A percentile compares a stretch with the other conserved stretches of the same genome.
Conservation (phyloP, 176 grass and related monocot species). For the Dendrocalamus sinicus region DNA sequence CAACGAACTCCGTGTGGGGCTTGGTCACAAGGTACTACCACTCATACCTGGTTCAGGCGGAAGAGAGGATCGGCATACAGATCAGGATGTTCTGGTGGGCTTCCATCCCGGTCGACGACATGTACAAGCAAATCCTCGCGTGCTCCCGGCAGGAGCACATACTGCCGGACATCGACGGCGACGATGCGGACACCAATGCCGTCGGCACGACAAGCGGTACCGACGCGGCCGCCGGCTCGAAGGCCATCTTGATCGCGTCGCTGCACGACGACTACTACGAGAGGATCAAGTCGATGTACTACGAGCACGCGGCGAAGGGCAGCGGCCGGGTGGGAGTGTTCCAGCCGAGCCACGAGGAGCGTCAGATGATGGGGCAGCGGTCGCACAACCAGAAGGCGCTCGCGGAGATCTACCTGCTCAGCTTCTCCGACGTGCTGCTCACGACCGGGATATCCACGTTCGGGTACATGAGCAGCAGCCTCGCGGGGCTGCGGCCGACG, state of each 20-base stretch:
- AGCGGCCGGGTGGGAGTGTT: conserved; percentile 43
- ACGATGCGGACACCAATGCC: neutral
- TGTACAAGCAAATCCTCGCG: conserved; percentile 39
- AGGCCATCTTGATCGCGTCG: conserved; percentile 54
- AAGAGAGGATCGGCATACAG: conserved; percentile 55
- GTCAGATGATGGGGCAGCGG: conserved; percentile 7
- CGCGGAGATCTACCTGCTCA: conserved; percentile 58
- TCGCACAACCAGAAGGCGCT: conserved; percentile 60
- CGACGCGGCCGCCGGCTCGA: neutral
- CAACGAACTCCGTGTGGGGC: conserved; percentile 52
- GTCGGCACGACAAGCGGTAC: neutral
- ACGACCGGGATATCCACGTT: conserved; percentile 59
- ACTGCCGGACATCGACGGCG: conserved; percentile 40
- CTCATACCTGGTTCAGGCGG: conserved; percentile 34
- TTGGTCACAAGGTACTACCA: conserved; percentile 53
- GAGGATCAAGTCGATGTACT: conserved; percentile 47
- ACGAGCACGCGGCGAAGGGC: conserved; percentile 42
- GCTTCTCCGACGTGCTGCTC: conserved; percentile 64
- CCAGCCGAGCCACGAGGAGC: conserved; percentile 54
- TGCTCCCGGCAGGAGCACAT: conserved; percentile 46
- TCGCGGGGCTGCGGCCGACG: conserved; percentile 49
- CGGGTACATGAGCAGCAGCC: conserved; percentile 54
- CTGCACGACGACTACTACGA: conserved; percentile 59
- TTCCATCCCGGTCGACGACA: conserved; percentile 20
- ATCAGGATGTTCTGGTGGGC: conserved; percentile 34